phyloP scores from a whole-genome alignment of 23 red algal genomes.

The Chondrus crispus region DNA sequence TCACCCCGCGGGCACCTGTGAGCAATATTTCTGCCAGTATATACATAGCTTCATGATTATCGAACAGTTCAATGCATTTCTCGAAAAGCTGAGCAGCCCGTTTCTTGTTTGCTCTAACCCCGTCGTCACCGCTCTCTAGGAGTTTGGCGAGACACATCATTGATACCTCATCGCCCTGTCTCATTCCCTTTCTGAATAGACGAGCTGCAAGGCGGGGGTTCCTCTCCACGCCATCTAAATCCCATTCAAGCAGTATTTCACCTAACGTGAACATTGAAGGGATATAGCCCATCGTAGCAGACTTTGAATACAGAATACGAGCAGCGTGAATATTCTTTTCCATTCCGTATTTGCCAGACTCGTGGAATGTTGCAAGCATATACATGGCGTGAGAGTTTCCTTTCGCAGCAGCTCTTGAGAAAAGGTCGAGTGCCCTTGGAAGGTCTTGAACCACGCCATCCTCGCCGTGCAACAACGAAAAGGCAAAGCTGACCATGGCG shows the following conservation, averaged over 20 bases:
- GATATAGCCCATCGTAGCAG: too few species aligned
- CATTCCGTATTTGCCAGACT: conserved; percentile 5
- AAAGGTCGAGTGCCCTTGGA: background rate
- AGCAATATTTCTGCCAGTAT: background rate
- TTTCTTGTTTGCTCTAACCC: background rate
- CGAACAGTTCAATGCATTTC: background rate
- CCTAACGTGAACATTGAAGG: too few species aligned
- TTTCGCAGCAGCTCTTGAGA: background rate
- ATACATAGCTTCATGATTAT: background rate
- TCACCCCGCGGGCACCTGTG: background rate
- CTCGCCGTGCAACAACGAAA: background rate
- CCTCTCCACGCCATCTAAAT: too few species aligned
- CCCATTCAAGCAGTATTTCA: too few species aligned
- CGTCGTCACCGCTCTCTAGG: too few species aligned
- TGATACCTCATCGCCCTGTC: too few species aligned
- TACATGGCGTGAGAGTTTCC: conserved; percentile 8
- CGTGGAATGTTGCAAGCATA: background rate
- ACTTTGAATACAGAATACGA: background rate
- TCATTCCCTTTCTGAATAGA: too few species aligned
- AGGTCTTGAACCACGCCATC: background rate
- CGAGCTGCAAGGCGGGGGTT: too few species aligned
- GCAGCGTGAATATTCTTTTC: background rate
- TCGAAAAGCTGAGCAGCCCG: background rate
- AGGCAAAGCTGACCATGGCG: background rate
- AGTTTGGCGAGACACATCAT: too few species aligned